Base-by-base conservation (phyloP, 2,329 filamentous ascomycete genomes). In the Pestalotiopsis sp. region DNA sequence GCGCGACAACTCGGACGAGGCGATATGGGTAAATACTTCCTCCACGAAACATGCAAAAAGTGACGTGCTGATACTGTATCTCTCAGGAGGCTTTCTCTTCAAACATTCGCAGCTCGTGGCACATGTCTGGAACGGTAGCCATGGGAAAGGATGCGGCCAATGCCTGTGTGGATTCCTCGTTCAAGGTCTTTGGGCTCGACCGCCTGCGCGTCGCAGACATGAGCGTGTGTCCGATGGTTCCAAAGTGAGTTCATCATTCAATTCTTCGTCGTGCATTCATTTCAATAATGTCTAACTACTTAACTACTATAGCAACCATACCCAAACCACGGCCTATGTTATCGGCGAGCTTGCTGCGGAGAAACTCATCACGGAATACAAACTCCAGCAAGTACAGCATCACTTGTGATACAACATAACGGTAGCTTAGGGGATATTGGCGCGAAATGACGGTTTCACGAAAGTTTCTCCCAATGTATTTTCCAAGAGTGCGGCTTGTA, bases 271-370 rank as follows among this genome's bases (percentile, higher is more conserved):
- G n/a, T 14, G 4, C 25, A 27, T 4, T 4, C 39, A 6, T n/a
- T 25, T 31, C 27, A 58, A 12, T 20, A 5, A 6, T 52, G 1
- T 2, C 17, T n/a, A 20, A 52, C 3, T 9, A 17, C 11, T 17
- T n/a, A 20, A 52, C 3, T 9, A 17, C 11, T 17, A 4, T 20
- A 71, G 70, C 49, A 71, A 68, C 49, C 72, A 83, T 2, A 83
- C 83, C 23, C 83, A 85, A 72, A 82, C 82, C 67, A 80, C 79
- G 4, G 82, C 84, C 2, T 85, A 85, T 70, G 81, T 82, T 77
- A 73, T 83, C 41, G 83, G 75, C 7, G 84, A 85, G 72, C 83
- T 81, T 71, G 78, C 73, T 4, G 82, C 81, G 14, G 81, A 83
- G 74, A 76, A 71, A 63, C 67, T 73, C 12, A 63, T 71, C 3